Evolutionary conservation across 306 rosid genomes (phyloP), one percentile per base, ranked within the genome.

Genomic region (Vigna trinervia): DNA sequence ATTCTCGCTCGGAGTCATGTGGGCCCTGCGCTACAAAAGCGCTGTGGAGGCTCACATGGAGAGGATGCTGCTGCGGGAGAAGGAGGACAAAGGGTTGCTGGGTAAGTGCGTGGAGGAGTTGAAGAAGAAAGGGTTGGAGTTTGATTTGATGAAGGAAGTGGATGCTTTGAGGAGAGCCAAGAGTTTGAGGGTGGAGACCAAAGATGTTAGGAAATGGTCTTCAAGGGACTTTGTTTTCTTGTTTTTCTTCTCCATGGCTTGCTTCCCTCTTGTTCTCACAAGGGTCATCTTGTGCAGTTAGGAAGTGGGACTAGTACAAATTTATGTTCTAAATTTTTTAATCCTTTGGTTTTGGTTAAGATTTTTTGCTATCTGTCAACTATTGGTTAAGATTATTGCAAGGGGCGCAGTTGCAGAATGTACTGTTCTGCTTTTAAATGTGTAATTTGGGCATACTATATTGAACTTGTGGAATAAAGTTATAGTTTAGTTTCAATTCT

Each of bases 151-250:
- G 61, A 92, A 89, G 78, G 99, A 96, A 72, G 99, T 96, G 1
- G 99, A 96, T 80, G 99, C 99, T 12, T 85, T 96, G 2, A 82
- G 99, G 15, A 90, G 96, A 72, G 98, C 97, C 0, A 96, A 96
- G 84, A 96, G 99, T 65, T 73, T 96, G 85, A 77, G 93, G 10
- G 91, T 91, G 0, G 97, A 89, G 61, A 51, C 53, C 0, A 93
- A 91, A 77, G 88, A 80, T 5, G 97, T 91, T 20, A 79, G 85
- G 46, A 96, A 89, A 77, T 96, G 99, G 99, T 88, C 93, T 61
- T 87, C 94, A 0, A 92, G 97, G 78, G 98, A 96, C 73, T 87
- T 93, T 19, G 92, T 87, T 1, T 85, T 93, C 1, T 38, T 91
- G 69, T 91, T 96, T 73, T 90, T 93, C 87, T 85, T 93, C 81